These are phyloP conservation scores for Trichoderma arundinaceum DNA, from an alignment of 2,329 filamentous ascomycete genomes.

Conservation along the genomic window DNA sequence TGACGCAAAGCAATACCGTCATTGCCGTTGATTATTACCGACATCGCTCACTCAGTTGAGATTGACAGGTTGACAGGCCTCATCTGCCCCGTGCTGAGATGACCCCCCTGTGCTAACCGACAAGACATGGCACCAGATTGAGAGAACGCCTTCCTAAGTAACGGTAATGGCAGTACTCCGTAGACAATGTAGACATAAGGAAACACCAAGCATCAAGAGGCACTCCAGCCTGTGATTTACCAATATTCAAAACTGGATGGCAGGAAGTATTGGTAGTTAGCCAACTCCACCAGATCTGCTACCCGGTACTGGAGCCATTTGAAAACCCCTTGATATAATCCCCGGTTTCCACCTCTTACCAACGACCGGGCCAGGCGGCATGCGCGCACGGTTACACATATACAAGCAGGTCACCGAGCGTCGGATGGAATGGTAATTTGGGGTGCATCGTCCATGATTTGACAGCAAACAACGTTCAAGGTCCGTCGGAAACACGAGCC, in stretches of 20 bases:
- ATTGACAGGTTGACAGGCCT: neutral
- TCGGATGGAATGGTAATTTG: neutral
- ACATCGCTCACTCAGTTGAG: neutral
- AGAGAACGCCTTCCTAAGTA: too few relatives aligned
- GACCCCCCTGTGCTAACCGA: neutral
- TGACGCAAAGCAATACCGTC: neutral
- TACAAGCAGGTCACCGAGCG: neutral
- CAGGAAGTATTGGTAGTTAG: neutral
- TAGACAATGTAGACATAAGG: too few relatives aligned
- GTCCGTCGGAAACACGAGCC: slow-evolving; percentile 17
- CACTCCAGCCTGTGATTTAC: neutral
- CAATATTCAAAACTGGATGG: too few relatives aligned
- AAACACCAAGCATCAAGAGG: too few relatives aligned
- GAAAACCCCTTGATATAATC: neutral
- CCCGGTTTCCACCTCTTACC: neutral
- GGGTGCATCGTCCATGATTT: slow-evolving; percentile 5
- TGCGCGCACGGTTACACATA: neutral
- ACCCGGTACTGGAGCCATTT: neutral
- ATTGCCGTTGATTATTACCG: slow-evolving; percentile 5
- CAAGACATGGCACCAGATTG: neutral
- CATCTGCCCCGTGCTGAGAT: neutral
- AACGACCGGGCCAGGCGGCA: neutral
- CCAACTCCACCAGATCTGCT: neutral
- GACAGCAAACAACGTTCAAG: slow-evolving; percentile 5
- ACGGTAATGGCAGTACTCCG: neutral